These are phyloP conservation scores for Evansstolkia leycettana DNA, from an alignment of 495 filamentous ascomycete species.

Conservation along the genomic window DNA sequence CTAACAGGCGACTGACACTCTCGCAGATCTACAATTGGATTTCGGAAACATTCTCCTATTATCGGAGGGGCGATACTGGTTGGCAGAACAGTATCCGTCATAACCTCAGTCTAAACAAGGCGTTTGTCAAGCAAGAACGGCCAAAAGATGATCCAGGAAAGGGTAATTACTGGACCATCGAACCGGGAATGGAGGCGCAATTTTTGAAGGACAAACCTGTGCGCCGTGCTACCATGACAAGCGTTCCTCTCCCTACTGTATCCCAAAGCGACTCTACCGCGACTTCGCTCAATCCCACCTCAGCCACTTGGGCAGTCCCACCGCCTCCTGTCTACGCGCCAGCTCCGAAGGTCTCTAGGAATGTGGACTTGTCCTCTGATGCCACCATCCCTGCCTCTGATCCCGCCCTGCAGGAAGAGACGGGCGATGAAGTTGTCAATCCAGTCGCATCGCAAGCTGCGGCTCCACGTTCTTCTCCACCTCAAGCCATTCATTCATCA, in stretches of 20 bases:
- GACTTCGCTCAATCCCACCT: conserved; percentile 18
- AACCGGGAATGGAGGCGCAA: conserved; percentile 72
- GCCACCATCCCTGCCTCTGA: conserved; percentile 90
- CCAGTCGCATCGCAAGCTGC: conserved; percentile 17
- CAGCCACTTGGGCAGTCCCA: conserved; percentile 30
- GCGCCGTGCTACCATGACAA: conserved; percentile 42
- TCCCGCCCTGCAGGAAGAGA: conserved; percentile 54
- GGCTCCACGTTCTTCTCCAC: conserved; percentile 43
- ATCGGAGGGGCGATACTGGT: conserved; percentile 68
- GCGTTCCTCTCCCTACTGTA: conserved; percentile 25
- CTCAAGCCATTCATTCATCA: conserved; percentile 69
- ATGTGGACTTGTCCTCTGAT: conserved; percentile 71
- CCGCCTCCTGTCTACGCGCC: conserved; percentile 15
- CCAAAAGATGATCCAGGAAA: conserved; percentile 97
- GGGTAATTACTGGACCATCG: conserved; percentile 96
- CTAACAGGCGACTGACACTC: conserved; percentile 72
- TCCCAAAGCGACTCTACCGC: conserved; percentile 21
- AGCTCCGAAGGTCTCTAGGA: conserved; percentile 12
- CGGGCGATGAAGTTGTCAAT: conserved; percentile 32
- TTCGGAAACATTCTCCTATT: conserved; percentile 81
- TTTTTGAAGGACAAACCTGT: conserved; percentile 76
- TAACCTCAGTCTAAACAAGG: conserved; percentile 94
- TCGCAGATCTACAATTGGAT: conserved; percentile 99
- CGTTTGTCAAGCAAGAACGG: conserved; percentile 90
- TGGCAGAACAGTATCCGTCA: conserved; percentile 99